Percentiles rank a stretch among this genome's conserved stretches.
phyloP scores from a whole-genome alignment of 1,139 yeast genomes.

The Kodamaea alishanica region DNA sequence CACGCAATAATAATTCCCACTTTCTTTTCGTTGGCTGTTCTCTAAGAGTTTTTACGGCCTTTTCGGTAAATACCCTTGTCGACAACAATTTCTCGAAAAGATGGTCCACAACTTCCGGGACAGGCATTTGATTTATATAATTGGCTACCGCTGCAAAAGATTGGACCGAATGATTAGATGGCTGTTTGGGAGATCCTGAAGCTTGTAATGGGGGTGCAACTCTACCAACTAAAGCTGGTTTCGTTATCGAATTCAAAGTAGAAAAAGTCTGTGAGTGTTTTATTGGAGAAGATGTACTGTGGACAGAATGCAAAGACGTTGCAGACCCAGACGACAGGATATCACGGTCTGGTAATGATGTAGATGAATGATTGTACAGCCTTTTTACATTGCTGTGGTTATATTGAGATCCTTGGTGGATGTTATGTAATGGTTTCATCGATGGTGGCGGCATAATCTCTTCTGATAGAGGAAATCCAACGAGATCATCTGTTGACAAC shows the following conservation, averaged over 20 bases:
- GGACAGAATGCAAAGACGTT: too few species aligned
- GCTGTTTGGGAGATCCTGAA: slow-evolving; percentile 5
- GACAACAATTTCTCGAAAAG: slow-evolving; percentile 39
- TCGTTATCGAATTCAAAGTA: slow-evolving; percentile 5
- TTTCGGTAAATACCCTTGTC: slow-evolving; percentile 36
- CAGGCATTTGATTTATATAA: slow-evolving; percentile 35
- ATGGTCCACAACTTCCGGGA: slow-evolving; percentile 33
- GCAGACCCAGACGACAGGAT: too few species aligned
- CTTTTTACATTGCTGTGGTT: slow-evolving; percentile 1
- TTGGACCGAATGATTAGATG: slow-evolving; percentile 21
- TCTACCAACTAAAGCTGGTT: slow-evolving; percentile 6
- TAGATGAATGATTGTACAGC: slow-evolving; percentile 14
- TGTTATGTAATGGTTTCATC: slow-evolving; percentile 6
- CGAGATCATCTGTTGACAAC: slow-evolving; percentile 2
- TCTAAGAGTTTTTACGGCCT: slow-evolving; percentile 29
- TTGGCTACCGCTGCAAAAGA: slow-evolving; percentile 33
- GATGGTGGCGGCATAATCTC: slow-evolving; percentile 25
- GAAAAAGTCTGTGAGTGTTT: slow-evolving; percentile 7
- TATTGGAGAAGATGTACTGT: not conserved
- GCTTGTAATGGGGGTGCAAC: slow-evolving; percentile 7
- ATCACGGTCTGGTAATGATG: slow-evolving; percentile 12
- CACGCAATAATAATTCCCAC: slow-evolving; percentile 46
- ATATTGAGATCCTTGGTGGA: not conserved
- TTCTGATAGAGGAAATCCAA: slow-evolving; percentile 12
- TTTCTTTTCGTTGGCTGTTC: slow-evolving; percentile 36